phyloP scores from a whole-genome alignment of 495 filamentous ascomycete genomes.

The Penicillium roqueforti region DNA sequence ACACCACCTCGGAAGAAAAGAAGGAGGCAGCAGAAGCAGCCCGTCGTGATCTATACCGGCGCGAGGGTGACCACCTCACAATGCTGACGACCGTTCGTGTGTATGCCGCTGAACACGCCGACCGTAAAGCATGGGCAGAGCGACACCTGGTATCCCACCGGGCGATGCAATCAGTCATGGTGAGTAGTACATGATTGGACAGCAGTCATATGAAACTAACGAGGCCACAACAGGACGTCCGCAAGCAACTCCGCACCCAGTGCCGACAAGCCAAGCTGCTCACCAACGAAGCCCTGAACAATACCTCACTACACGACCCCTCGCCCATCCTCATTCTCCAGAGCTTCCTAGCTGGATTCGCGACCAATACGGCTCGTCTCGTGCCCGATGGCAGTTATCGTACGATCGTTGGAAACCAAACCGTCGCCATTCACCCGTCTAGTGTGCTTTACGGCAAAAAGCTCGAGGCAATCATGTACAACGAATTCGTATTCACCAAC shows the following conservation, averaged over 20 bases:
- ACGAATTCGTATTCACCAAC: conserved; percentile 92
- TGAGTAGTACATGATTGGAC: conserved; percentile 33
- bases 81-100: conserved; percentile 76
- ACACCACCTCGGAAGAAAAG: conserved; percentile 73
- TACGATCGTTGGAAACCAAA: conserved; percentile 78
- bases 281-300: conserved; percentile 18
- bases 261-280: conserved; percentile 48
- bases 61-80: conserved; percentile 89
- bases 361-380: conserved; percentile 75
- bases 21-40: conserved; percentile 70
- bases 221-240: conserved; percentile 60
- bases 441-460: conserved; percentile 84
- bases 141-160: conserved; percentile 71
- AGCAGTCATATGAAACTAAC: conserved; percentile 2
- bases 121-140: conserved; percentile 75
- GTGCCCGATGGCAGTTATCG: conserved; percentile 81
- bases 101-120: conserved; percentile 68
- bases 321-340: conserved; percentile 58
- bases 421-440: conserved; percentile 83
- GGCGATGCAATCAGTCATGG: conserved; percentile 76
- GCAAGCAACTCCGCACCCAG: conserved; percentile 76
- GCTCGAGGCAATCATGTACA: conserved; percentile 90
- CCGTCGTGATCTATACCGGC: conserved; percentile 66
- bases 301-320: conserved; percentile 20
- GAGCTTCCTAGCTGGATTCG: conserved; percentile 78